Evolutionary conservation across 2,329 filamentous ascomycete genomes (phyloP), one percentile per base, ranked within the genome.

Genomic region (Aspergillus sp.): DNA sequence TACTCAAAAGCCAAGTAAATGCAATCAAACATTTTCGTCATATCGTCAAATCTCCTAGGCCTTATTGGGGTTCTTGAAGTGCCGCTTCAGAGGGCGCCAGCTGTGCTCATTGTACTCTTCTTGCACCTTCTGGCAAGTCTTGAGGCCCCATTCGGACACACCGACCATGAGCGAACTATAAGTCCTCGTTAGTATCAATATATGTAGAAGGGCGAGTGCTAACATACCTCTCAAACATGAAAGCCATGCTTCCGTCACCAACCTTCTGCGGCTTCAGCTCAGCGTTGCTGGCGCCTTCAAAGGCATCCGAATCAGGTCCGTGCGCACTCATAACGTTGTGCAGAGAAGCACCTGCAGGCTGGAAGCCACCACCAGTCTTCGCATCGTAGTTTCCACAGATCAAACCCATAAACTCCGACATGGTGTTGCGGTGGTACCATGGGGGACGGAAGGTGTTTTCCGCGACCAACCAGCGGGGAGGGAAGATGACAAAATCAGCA

Each of bases 21-120:
- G 20, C n/a, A 40, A 10, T 19, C 7, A 17, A 17, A 40, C 17
- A 23, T 40, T 13, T 47, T 40, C 34, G 31, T 32, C 32, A 47
- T 29, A 16, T 43, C 25, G n/a, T 44, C 17, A 49, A n/a, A 13
- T 43, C 23, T 20, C 16, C 20, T 34, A 41, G 20, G 45, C 45
- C 63, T 78, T 77, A 56, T 78, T 75, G 16, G 79, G 78, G 64
- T 76, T 76, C 65, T 76, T 76, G 58, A 86, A 88, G 65, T 88
- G 82, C 41, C 84, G 79, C 70, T 83, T 82, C 48, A 89, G 73
- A 0, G 81, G 81, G 23, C 79, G 85, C 91, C 91, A 96, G 68
- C 88, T 92, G 76, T 95, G 88, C 52, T 86, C 83, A 66, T 85
- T 91, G 65, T 94, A 95, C 52, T 82, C 82, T 59, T 84, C 78